Evolutionary conservation across 371 early-diverging fungal genomes (phyloP), one percentile per base, ranked within the genome.

Genomic region (Mortierella polycephala): DNA sequence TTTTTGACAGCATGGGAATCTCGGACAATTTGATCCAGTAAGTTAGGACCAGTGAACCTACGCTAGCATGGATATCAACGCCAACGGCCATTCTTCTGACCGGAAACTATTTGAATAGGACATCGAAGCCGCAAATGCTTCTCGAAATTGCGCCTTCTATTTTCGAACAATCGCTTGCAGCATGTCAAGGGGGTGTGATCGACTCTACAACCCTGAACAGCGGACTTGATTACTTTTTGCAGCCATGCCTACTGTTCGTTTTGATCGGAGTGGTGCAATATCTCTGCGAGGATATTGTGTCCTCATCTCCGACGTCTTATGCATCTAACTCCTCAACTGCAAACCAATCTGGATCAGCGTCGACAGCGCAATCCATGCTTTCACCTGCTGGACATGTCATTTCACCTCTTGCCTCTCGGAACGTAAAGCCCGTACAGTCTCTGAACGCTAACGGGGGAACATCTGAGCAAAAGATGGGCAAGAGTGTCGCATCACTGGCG

Each of bases 11-110:
- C 60, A 79, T 72, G 73, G 79, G 73, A 16, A 79, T 79, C 20
- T 79, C 79, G 10, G 79, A 79, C 12, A 69, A 72, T n/a, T 30
- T 79, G 20, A 79, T 79, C 57, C 79, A 79, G 79, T 79, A 69
- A 21, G 79, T 60, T 52, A 18, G 7, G 7, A 23, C 9, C 0
- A 8, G 21, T 20, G 10, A 7, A 2, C 5, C 21, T 7, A 7
- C 20, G 46, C n/a, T 12, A 18, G 0, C 41, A 30, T 9, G 54
- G 10, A 16, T 1, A 9, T 3, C 18, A 47, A 40, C 40, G 47
- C 30, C 30, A 30, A 30, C 4, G 30, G 30, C 30, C 30, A 4
- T 4, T 30, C 4, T 30, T 30, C 30, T 30, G 4, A 30, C 30
- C 30, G 30, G 62, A 6, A 21, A 14, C 20, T 14, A 21, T 37